Evolutionary conservation across 1,284 basidiomycete species (phyloP).

Genomic region (Ceratobasidium sp.): DNA sequence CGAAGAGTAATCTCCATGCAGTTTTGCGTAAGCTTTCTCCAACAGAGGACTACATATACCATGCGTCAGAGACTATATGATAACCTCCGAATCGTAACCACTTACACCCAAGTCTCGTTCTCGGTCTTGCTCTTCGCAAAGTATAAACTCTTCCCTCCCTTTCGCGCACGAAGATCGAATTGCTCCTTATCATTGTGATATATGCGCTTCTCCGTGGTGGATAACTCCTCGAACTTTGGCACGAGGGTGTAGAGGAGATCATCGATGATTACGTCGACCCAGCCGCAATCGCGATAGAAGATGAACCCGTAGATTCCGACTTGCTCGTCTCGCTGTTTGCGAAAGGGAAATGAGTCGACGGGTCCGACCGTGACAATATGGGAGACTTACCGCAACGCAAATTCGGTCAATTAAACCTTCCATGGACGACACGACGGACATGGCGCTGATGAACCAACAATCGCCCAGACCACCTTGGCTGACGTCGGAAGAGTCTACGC

Average conservation of each 20-base stretch:
- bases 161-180: constrained; percentile 12
- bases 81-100: not conserved
- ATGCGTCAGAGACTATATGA: not conserved
- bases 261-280: constrained; percentile 47
- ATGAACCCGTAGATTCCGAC: constrained; percentile 63
- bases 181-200: constrained; percentile 45
- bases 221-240: constrained; percentile 45
- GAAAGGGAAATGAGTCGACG: not conserved
- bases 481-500: constrained; percentile 55
- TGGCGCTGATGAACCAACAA: constrained; percentile 63
- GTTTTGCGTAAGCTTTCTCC: constrained; percentile 47
- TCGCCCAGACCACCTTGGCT: constrained; percentile 59
- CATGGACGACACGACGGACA: constrained; percentile 57
- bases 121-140: constrained; percentile 46
- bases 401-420: constrained; percentile 61
- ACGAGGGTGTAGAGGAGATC: constrained; percentile 43
- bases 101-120: constrained; percentile 47
- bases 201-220: constrained; percentile 20
- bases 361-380: constrained; percentile 26
- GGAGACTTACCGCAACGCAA: constrained; percentile 59
- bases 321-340: constrained; percentile 58
- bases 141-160: constrained; percentile 44
- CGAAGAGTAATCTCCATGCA: constrained; percentile 45
- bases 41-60: constrained; percentile 37
- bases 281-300: constrained; percentile 46